Evolutionary conservation across 352 stramenopile genomes (phyloP).

Genomic region (Phytophthora sp.): DNA sequence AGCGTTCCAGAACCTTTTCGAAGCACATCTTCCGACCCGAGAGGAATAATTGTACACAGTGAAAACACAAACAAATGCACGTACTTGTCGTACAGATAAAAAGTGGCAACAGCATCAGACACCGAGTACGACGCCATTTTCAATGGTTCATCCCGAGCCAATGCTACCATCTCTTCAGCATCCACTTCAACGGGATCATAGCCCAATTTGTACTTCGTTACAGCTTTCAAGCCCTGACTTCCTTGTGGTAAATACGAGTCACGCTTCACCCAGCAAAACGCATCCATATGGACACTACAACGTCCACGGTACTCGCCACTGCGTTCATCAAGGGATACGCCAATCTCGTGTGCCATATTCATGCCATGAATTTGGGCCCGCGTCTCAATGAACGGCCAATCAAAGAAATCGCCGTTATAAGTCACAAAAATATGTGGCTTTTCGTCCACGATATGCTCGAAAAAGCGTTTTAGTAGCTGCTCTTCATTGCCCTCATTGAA

Average conservation of each 20-base stretch:
- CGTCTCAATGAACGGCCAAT: conserved; percentile 99
- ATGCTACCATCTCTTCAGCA: conserved; percentile 98
- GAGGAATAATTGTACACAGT: conserved; percentile 99
- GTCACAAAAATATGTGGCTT: conserved; percentile 99
- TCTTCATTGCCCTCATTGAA: conserved; percentile 96
- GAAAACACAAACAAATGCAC: conserved; percentile 99
- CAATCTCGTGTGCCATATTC: conserved; percentile 91
- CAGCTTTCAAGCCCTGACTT: conserved; percentile 98
- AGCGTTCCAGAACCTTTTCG: conserved; percentile 96
- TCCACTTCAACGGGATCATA: conserved; percentile 99
- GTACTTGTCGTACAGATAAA: conserved; percentile 99
- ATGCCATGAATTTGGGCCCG: conserved; percentile 92
- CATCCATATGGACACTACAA: conserved; percentile 96
- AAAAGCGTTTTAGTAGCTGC: conserved; percentile 86
- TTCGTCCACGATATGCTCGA: conserved; percentile 91
- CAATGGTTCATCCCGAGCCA: conserved; percentile 93
- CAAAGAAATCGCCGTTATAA: conserved; percentile 99
- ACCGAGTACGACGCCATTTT: conserved; percentile 99
- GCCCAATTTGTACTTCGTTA: conserved; percentile 99
- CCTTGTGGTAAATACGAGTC: conserved; percentile 99
- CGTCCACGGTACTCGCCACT: conserved; percentile 93
- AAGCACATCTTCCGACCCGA: conserved; percentile 98
- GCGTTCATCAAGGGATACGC: conserved; percentile 71
- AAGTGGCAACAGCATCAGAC: conserved; percentile 99
- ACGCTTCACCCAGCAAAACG: conserved; percentile 99